These are phyloP conservation scores for Apiospora marii DNA, from an alignment of 2,329 filamentous ascomycete species.

Conservation along the genomic window DNA sequence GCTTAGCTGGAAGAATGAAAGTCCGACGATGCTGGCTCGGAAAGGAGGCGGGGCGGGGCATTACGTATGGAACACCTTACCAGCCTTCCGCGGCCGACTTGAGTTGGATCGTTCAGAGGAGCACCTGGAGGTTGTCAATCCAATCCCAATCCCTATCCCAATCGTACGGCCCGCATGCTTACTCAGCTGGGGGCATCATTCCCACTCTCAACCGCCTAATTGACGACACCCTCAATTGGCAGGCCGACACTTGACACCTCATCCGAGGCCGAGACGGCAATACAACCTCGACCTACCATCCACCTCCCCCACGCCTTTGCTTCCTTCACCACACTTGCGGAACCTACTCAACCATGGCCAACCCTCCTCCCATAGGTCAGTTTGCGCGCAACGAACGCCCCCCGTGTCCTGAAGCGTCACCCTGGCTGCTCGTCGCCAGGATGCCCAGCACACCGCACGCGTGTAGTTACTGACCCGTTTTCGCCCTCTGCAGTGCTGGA, in stretches of 20 bases:
- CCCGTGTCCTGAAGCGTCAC: neutral
- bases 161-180: slow-evolving; percentile 18
- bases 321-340: neutral
- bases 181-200: slow-evolving; percentile 13
- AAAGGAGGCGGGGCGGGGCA: slow-evolving; percentile 18
- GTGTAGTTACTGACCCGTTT: slow-evolving; percentile 2
- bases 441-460: slow-evolving; percentile 2
- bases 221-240: slow-evolving; percentile 20
- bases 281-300: slow-evolving; percentile 13
- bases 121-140: neutral
- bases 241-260: slow-evolving; percentile 18
- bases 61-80: slow-evolving; percentile 19
- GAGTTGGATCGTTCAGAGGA: neutral
- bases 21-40: neutral
- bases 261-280: slow-evolving; percentile 17
- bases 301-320: neutral
- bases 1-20: slow-evolving; percentile 14
- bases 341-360: slow-evolving; percentile 51
- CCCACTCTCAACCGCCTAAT: slow-evolving; percentile 15
- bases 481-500: slow-evolving; percentile 79
- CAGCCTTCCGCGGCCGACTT: neutral
- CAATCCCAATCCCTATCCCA: slow-evolving; percentile 11
- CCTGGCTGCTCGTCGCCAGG: neutral
- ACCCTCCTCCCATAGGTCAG: slow-evolving; percentile 63
- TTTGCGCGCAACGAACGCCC: slow-evolving; percentile 27